Evolutionary conservation across 75 land plant genomes (phyloP).

Genomic region (Ceratopteris richardii): DNA sequence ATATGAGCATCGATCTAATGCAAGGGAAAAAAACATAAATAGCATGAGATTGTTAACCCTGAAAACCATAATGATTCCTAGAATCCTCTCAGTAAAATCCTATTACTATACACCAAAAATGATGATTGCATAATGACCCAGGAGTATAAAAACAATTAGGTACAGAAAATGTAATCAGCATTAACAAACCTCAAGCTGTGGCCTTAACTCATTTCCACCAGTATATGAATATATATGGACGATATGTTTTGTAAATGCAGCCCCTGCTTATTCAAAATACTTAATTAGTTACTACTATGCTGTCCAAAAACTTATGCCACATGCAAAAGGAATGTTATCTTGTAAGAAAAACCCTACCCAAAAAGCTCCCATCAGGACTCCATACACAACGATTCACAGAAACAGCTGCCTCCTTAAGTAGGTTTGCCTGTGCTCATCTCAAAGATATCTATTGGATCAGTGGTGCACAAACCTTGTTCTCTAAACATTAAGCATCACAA

Average conservation of each 20-base stretch:
- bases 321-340: not conserved
- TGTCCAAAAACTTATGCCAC: not conserved
- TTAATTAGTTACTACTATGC: not conserved
- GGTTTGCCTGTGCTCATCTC: constrained; percentile 11
- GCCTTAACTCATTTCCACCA: constrained; percentile 32
- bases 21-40: constrained; percentile 19
- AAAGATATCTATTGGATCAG: too few species aligned
- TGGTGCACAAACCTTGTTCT: not conserved
- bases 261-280: constrained; percentile 19
- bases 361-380: constrained; percentile 17
- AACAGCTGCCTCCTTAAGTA: constrained; percentile 23
- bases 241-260: constrained; percentile 36
- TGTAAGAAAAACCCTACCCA: constrained; percentile 10
- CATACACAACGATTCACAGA: too few species aligned
- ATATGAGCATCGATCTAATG: constrained; percentile 11
- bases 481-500: not conserved
- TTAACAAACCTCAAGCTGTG: constrained; percentile 30
- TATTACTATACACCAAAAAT: too few species aligned
- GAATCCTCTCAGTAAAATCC: too few species aligned
- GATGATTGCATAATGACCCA: too few species aligned
- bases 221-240: constrained; percentile 32
- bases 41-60: constrained; percentile 16
- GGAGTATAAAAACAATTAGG: not conserved
- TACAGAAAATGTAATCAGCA: not conserved
- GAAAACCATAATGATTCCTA: not conserved